These are phyloP conservation scores for Heterotrichella gracilis DNA, from an alignment of 352 stramenopile genomes.

Conservation along the genomic window DNA sequence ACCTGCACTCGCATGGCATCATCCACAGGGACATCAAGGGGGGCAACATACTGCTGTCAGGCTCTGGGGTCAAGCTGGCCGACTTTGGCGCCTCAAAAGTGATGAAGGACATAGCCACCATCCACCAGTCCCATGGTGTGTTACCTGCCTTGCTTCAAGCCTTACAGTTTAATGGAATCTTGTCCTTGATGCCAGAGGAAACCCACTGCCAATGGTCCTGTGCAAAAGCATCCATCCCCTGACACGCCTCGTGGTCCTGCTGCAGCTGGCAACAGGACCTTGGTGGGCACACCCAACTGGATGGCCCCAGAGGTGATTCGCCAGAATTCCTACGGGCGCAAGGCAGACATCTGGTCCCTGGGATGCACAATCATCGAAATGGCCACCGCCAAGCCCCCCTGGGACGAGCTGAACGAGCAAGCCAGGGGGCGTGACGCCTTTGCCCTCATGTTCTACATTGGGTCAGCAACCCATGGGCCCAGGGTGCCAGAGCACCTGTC, in stretches of 20 bases:
- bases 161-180: too few species aligned
- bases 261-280: neutral
- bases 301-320: conserved; percentile 64
- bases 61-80: conserved; percentile 43
- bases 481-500: neutral
- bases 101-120: conserved; percentile 20
- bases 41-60: conserved; percentile 42
- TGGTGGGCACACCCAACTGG: conserved; percentile 36
- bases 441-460: conserved; percentile 26
- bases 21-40: conserved; percentile 42
- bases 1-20: conserved; percentile 44
- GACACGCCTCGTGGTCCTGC: conserved; percentile 13
- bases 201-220: too few species aligned
- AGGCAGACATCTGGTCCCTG: conserved; percentile 50
- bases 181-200: too few species aligned
- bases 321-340: conserved; percentile 29
- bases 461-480: conserved; percentile 11
- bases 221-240: too few species aligned
- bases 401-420: conserved; percentile 26
- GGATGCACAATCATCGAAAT: conserved; percentile 53
- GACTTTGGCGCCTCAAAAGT: conserved; percentile 44
- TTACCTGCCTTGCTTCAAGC: too few species aligned
- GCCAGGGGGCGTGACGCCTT: too few species aligned
- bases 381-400: conserved; percentile 40
- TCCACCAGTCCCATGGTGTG: too few species aligned